These are phyloP conservation scores for Cryptosporidium xiaoi DNA, from an alignment of 169 alveolate genomes.

Conservation along the genomic window DNA sequence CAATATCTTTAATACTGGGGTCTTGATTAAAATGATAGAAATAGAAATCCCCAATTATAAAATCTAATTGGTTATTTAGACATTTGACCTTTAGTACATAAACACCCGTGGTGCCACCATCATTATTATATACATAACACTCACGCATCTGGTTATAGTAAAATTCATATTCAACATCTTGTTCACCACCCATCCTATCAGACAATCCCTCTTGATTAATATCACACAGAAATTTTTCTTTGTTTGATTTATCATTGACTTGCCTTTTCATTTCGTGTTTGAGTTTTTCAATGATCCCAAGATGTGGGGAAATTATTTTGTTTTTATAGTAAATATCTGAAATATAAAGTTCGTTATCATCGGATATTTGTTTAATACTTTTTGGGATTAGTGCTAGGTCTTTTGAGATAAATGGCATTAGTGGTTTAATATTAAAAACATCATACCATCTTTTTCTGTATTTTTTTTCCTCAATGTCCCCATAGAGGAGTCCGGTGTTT, in stretches of 20 bases:
- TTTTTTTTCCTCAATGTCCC: background rate
- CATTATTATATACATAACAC: too few relatives aligned
- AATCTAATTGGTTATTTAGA: background rate
- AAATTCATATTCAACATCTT: background rate
- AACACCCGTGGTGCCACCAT: too few relatives aligned
- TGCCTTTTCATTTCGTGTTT: background rate
- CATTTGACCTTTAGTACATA: background rate
- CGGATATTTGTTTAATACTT: background rate
- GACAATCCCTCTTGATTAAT: too few relatives aligned
- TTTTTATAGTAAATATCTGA: constrained; percentile 3
- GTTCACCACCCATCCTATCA: background rate
- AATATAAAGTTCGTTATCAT: background rate
- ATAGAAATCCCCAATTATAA: constrained; percentile 77
- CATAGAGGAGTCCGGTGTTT: constrained; percentile 35
- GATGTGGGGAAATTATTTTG: constrained; percentile 56
- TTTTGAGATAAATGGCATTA: constrained; percentile 47
- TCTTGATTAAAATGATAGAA: constrained; percentile 81
- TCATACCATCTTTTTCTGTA: constrained; percentile 48
- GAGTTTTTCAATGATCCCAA: background rate
- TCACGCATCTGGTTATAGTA: background rate
- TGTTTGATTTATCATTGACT: too few relatives aligned
- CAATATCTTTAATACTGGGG: constrained; percentile 78
- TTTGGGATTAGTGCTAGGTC: constrained; percentile 55
- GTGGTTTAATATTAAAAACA: constrained; percentile 49
- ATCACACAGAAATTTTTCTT: too few relatives aligned